Base-by-base conservation (phyloP, 495 filamentous ascomycete species). In the Lasiosphaeria hispida region DNA sequence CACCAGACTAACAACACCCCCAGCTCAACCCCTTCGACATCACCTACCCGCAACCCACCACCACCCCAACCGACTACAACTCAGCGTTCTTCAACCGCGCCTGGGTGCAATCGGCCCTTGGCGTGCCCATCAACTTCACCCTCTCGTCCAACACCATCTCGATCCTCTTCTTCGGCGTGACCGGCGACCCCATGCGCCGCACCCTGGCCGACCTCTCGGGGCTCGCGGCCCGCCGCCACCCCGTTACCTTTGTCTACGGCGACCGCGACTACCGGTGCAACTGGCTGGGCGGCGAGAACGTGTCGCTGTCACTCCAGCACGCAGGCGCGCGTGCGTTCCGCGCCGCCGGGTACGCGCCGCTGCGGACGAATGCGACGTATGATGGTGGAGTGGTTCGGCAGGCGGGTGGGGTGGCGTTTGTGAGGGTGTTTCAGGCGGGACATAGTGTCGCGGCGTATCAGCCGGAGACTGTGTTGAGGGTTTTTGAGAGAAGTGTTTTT, bases 381-480 rank as follows among this genome's bases (percentile, higher is more conserved):
- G 61, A 78, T 38, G 79, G 79, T 19, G 86, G 85, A 13, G 76
- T 80, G 42, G 81, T 85, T 19, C 80, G 83, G 14, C 83, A 87
- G 58, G 69, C 74, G 40, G 85, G 83, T n/a, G 77, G 81, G 60
- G 83, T 87, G 55, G 81, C 81, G 18, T 89, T 88, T 63, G 72
- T 77, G 7, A 74, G 84, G 0, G 71, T 87, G 9, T 84, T 83
- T 63, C 73, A 85, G 58, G 82, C 80, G 15, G 85, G 86, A 0
- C 84, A 86, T 59, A 72, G 80, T 58, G 83, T 85, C 0, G 85
- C 86, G 1, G 82, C 80, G 50, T 88, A 88, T 55, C 84, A 87
- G 60, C 85, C 86, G 1, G 67, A 69, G 44, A 62, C 64, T 1
- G 42, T 52, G 4, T 59, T 60, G 23, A 38, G 47, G 23, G 63